These are phyloP conservation scores for Aspergillus ostianus DNA, from an alignment of 495 filamentous ascomycete species.

Conservation along the genomic window DNA sequence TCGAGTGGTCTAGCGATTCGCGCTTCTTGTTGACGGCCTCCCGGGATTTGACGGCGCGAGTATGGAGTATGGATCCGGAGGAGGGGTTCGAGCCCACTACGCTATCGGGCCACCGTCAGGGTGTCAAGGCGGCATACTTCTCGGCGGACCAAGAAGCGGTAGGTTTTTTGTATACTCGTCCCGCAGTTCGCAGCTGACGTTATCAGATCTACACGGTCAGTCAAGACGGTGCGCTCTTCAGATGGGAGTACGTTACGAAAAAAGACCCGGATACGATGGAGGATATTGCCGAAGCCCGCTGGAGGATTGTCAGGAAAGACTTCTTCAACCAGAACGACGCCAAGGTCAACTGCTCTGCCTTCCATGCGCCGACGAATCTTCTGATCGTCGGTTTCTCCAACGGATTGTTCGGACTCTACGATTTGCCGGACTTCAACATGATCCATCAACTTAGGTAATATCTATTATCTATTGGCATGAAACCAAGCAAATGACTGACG, in stretches of 20 bases:
- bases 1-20: constrained; percentile 94
- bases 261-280: constrained; percentile 60
- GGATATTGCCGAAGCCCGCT: constrained; percentile 62
- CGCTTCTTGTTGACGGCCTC: constrained; percentile 89
- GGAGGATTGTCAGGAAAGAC: constrained; percentile 83
- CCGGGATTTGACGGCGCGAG: constrained; percentile 85
- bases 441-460: constrained; percentile 76
- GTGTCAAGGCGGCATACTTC: constrained; percentile 86
- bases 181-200: constrained; percentile 48
- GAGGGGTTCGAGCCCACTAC: constrained; percentile 87
- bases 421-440: constrained; percentile 93
- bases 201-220: constrained; percentile 72
- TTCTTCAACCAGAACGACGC: constrained; percentile 92
- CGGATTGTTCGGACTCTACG: constrained; percentile 88
- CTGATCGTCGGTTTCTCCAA: constrained; percentile 93
- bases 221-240: constrained; percentile 65
- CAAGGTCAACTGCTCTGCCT: constrained; percentile 82
- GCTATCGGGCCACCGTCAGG: constrained; percentile 83
- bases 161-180: constrained; percentile 23
- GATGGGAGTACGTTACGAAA: constrained; percentile 58
- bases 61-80: constrained; percentile 90
- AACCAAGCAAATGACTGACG: constrained; percentile 21
- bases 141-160: constrained; percentile 83
- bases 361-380: constrained; percentile 81
- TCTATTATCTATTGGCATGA: not conserved